phyloP scores from a whole-genome alignment of 2,329 filamentous ascomycete species.

The Orbilia blumenaviensis region DNA sequence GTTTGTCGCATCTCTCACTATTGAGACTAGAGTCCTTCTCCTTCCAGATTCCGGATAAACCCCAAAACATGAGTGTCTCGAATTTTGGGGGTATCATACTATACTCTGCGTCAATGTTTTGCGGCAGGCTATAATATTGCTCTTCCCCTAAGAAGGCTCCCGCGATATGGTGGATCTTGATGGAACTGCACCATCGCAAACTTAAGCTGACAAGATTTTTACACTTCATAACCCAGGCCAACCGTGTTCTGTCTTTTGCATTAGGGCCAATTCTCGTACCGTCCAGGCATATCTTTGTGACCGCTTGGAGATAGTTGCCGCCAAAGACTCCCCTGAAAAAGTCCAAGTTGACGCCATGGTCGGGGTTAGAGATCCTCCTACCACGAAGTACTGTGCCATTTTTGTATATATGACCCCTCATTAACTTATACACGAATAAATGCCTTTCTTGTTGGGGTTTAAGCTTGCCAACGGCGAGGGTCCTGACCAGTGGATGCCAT shows the following conservation, averaged over 20 bases:
- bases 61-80: slow-evolving; percentile 7
- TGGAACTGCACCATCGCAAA: background rate
- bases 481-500: background rate
- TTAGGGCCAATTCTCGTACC: background rate
- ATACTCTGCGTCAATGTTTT: background rate
- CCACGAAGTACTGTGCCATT: background rate
- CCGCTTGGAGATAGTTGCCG: background rate
- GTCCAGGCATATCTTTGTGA: slow-evolving; percentile 7
- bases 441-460: background rate
- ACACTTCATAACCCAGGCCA: background rate
- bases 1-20: background rate
- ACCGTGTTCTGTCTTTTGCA: background rate
- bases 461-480: background rate
- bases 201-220: background rate
- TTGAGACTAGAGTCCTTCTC: background rate
- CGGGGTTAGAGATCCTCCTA: background rate
- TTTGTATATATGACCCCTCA: background rate
- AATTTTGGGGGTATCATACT: background rate
- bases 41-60: background rate
- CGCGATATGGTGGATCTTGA: background rate
- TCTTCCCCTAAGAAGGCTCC: background rate
- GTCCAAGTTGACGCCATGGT: background rate
- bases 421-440: background rate
- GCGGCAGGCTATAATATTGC: background rate
- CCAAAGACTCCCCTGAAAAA: background rate